Evolutionary conservation across 2,329 filamentous ascomycete species (phyloP).

Genomic region (Fusarium graminum): DNA sequence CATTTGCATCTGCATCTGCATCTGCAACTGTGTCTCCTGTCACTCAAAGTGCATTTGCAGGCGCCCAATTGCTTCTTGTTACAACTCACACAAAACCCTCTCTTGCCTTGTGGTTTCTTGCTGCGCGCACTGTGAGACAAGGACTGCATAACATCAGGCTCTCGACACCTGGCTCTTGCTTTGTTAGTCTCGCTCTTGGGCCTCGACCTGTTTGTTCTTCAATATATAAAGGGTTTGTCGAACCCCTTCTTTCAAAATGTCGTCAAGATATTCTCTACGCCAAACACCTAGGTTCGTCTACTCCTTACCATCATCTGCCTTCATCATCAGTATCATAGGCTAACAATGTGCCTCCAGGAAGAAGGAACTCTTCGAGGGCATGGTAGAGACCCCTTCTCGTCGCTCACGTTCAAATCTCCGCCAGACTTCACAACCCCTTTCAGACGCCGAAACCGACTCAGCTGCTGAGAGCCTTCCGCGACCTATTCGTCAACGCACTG

Average conservation of each 20-base stretch:
- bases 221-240: constrained; percentile 44
- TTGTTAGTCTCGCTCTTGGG: constrained; percentile 9
- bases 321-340: constrained; percentile 4
- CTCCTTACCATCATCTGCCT: neutral
- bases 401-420: constrained; percentile 64
- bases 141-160: constrained; percentile 10
- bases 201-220: neutral
- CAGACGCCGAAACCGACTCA: constrained; percentile 63
- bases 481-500: constrained; percentile 60
- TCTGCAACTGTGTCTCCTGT: constrained; percentile 9
- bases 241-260: constrained; percentile 50
- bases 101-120: constrained; percentile 14
- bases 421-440: constrained; percentile 62
- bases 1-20: constrained; percentile 16
- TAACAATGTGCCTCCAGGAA: constrained; percentile 59
- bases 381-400: constrained; percentile 68
- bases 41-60: constrained; percentile 23
- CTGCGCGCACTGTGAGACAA: constrained; percentile 24
- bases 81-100: constrained; percentile 8
- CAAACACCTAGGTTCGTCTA: constrained; percentile 55
- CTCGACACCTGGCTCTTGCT: constrained; percentile 6
- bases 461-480: constrained; percentile 58
- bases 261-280: constrained; percentile 56
- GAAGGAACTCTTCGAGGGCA: constrained; percentile 72
- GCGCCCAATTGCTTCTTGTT: constrained; percentile 28